Percentiles rank a stretch among this genome's conserved stretches.
phyloP scores from a whole-genome alignment of 2,329 filamentous ascomycete species.

The Aspergillus viridinutans region DNA sequence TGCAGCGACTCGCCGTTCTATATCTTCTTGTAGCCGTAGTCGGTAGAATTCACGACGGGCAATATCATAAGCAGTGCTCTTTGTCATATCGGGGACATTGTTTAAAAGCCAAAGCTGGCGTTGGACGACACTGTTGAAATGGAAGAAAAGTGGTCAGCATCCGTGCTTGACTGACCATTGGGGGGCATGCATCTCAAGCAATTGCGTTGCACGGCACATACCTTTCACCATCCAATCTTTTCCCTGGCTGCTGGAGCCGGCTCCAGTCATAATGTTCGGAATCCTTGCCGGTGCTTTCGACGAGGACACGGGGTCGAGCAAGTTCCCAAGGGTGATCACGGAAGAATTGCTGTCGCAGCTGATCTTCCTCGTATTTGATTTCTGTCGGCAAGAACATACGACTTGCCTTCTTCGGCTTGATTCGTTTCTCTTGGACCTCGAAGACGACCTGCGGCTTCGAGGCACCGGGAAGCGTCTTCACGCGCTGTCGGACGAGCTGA shows the following conservation, averaged over 20 bases:
- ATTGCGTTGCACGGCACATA: conserved; percentile 38
- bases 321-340: conserved; percentile 96
- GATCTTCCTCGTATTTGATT: conserved; percentile 79
- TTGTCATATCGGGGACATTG: conserved; percentile 54
- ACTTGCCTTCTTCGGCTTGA: conserved; percentile 61
- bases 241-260: conserved; percentile 66
- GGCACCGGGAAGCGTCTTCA: conserved; percentile 27
- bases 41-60: conserved; percentile 89
- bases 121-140: conserved; percentile 71
- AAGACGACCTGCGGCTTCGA: conserved; percentile 33
- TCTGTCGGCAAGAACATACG: conserved; percentile 74
- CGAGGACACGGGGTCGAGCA: conserved; percentile 75
- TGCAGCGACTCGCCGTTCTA: conserved; percentile 73
- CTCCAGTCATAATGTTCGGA: conserved; percentile 74
- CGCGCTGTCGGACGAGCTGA: conserved; percentile 37
- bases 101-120: conserved; percentile 83
- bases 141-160: conserved; percentile 11
- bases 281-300: conserved; percentile 85
- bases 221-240: conserved; percentile 80
- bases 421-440: conserved; percentile 32
- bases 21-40: conserved; percentile 74
- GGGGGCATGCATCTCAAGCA: background rate
- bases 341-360: conserved; percentile 76
- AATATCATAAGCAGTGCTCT: conserved; percentile 72
- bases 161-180: background rate